Base-by-base conservation (phyloP, 2,329 filamentous ascomycete genomes). In the Fusarium phyllophilum region DNA sequence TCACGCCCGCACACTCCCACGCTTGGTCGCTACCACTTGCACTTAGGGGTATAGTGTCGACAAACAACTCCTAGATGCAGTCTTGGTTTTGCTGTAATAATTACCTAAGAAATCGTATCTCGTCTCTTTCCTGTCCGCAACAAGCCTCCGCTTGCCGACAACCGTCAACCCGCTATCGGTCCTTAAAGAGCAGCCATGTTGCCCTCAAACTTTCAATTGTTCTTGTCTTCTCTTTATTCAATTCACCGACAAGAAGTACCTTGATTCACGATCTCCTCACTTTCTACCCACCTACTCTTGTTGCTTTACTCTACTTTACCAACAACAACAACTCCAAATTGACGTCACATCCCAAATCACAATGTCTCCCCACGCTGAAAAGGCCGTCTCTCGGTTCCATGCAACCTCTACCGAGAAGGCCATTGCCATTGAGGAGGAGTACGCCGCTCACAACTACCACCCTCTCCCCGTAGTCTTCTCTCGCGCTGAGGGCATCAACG, bases 391-490 rank as follows among this genome's bases (percentile, higher is more conserved):
- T 56, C 85, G 85, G 75, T 90, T 88, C 86, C 96, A 98, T 85
- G 89, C 94, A 62, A 82, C 93, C 26, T 95, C 96, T 33, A 95
- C 95, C 48, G 86, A 91, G 66, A 87, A 89, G 77, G 96, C 96
- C 78, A 97, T 98, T 82, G 85, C 91, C 60, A 86, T 91, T 60
- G 96, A 99, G 86, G 88, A 94, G 79, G 87, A 93, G 81, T 96
- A 90, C 83, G 96, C 96, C 56, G 96, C 96, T 55, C 96, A 99
- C 90, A 99, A 99, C 88, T 99, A 99, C 88, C 95, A 98, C 84
- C 96, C 96, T 22, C 90, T 99, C 6, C 96, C 96, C 45, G 92
- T 99, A 68, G 96, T 97, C 81, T 98, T 98, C 83, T 89, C 96
- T 64, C 90, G 91, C 75, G 96, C 95, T 46, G 89, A 92, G 78